Evolutionary conservation across 1,284 basidiomycete genomes (phyloP).

Genomic region (Trametes versicolor): DNA sequence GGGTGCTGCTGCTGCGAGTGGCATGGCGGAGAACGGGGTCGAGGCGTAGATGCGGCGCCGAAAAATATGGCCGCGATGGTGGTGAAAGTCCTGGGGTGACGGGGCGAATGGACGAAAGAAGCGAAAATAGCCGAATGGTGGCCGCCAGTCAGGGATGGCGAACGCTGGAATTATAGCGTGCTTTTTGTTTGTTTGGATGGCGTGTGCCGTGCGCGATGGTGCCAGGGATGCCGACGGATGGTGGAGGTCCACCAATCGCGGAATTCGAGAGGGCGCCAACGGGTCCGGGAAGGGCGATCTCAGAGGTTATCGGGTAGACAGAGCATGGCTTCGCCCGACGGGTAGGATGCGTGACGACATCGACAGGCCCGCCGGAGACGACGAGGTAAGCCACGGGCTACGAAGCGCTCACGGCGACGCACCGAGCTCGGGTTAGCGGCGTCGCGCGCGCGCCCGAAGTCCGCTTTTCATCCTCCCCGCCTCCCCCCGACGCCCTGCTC

Average conservation of each 20-base stretch:
- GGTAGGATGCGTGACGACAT: slow-evolving; percentile 17
- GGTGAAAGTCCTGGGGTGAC: not conserved
- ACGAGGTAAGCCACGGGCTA: slow-evolving; percentile 29
- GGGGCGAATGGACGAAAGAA: not conserved
- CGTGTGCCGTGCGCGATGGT: slow-evolving; percentile 9
- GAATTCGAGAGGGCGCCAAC: not conserved
- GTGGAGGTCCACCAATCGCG: not conserved
- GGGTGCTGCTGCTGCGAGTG: slow-evolving; percentile 11
- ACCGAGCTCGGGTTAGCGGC: slow-evolving; percentile 24
- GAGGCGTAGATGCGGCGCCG: slow-evolving; percentile 25
- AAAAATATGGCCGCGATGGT: slow-evolving; percentile 31
- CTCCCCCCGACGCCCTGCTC: slow-evolving; percentile 6
- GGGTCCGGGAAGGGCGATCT: slow-evolving; percentile 2
- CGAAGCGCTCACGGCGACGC: slow-evolving; percentile 33
- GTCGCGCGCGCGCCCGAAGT: slow-evolving; percentile 22
- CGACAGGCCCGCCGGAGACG: slow-evolving; percentile 19
- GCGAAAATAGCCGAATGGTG: not conserved
- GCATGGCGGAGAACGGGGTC: slow-evolving; percentile 4
- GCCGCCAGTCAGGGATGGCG: slow-evolving; percentile 5
- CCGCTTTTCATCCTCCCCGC: slow-evolving; percentile 14
- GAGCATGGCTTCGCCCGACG: slow-evolving; percentile 1
- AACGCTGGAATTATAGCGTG: slow-evolving; percentile 18
- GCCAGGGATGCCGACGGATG: not conserved
- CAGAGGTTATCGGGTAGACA: not conserved
- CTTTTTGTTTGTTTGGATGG: slow-evolving; percentile 17